Evolutionary conservation across 2,329 filamentous ascomycete genomes (phyloP).

Genomic region (Trichoderma sp.): DNA sequence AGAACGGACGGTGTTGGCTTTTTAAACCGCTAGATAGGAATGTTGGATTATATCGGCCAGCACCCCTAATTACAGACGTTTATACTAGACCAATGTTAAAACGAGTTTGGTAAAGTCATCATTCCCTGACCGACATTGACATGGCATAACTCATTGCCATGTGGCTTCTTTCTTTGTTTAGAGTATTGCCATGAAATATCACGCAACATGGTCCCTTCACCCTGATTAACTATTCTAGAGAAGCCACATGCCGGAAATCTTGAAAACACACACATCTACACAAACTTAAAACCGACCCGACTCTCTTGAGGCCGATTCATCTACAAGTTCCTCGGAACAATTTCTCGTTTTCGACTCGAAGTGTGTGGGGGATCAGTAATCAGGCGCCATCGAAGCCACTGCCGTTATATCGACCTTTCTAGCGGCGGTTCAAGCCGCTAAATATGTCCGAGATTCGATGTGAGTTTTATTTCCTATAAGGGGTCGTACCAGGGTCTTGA

Average conservation of each 20-base stretch:
- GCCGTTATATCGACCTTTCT: conserved; percentile 37
- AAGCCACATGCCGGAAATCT: not conserved
- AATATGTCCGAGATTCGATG: not conserved
- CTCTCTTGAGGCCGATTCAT: not conserved
- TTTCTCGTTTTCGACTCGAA: not conserved
- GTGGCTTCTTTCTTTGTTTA: not conserved
- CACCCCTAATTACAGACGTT: not conserved
- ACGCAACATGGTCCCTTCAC: not conserved
- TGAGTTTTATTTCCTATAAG: not conserved
- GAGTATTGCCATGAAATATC: not conserved
- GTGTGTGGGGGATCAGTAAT: not conserved
- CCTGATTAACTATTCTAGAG: not conserved
- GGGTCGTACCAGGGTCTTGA: not conserved
- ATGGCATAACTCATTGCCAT: not conserved
- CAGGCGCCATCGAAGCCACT: not conserved
- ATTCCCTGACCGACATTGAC: not conserved
- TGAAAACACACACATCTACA: not conserved
- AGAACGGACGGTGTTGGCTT: not conserved
- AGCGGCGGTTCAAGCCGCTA: conserved; percentile 38
- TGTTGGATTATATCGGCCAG: not conserved
- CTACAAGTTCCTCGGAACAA: not conserved
- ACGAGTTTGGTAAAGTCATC: not conserved
- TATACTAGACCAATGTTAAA: not conserved
- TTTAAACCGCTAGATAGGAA: not conserved
- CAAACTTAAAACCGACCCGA: not conserved